phyloP scores from a whole-genome alignment of 2,329 filamentous ascomycete genomes.

The Microascus cirrosus region DNA sequence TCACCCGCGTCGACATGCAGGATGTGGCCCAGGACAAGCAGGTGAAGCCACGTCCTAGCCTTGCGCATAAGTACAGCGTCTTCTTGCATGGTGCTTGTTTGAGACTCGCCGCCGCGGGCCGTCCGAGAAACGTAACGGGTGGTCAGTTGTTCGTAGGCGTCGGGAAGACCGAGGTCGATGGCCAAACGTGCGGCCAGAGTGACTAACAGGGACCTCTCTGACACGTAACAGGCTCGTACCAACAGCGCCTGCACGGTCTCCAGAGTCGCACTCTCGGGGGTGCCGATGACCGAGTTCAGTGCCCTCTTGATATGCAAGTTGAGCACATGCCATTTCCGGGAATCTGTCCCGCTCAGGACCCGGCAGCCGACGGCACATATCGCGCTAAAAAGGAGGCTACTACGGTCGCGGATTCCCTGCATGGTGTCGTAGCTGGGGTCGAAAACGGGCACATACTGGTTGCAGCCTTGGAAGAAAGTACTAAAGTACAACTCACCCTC shows the following conservation, averaged over 20 bases:
- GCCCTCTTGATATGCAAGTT: constrained; percentile 28
- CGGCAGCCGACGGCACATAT: constrained; percentile 41
- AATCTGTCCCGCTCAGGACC: constrained; percentile 25
- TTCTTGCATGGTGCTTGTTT: constrained; percentile 11
- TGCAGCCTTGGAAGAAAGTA: constrained; percentile 15
- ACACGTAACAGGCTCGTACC: constrained; percentile 38
- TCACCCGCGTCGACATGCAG: constrained; percentile 26
- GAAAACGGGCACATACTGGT: constrained; percentile 15
- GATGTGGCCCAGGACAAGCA: constrained; percentile 40
- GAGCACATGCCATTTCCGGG: constrained; percentile 26
- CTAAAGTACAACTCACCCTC: constrained; percentile 13
- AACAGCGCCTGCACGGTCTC: constrained; percentile 41
- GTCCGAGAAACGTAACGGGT: constrained; percentile 7
- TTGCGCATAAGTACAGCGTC: constrained; percentile 23
- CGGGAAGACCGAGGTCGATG: constrained; percentile 31
- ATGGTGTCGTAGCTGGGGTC: constrained; percentile 27
- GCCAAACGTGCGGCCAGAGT: constrained; percentile 39
- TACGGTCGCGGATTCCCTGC: constrained; percentile 30
- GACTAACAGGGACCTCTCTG: constrained; percentile 36
- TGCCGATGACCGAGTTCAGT: constrained; percentile 24
- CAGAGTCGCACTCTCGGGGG: constrained; percentile 18
- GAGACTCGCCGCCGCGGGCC: neutral
- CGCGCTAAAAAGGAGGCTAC: constrained; percentile 36
- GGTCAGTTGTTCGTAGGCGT: constrained; percentile 26
- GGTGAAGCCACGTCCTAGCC: constrained; percentile 37